Conservation (phyloP, 2,329 filamentous ascomycete species). For the Colletotrichum limetticola region DNA sequence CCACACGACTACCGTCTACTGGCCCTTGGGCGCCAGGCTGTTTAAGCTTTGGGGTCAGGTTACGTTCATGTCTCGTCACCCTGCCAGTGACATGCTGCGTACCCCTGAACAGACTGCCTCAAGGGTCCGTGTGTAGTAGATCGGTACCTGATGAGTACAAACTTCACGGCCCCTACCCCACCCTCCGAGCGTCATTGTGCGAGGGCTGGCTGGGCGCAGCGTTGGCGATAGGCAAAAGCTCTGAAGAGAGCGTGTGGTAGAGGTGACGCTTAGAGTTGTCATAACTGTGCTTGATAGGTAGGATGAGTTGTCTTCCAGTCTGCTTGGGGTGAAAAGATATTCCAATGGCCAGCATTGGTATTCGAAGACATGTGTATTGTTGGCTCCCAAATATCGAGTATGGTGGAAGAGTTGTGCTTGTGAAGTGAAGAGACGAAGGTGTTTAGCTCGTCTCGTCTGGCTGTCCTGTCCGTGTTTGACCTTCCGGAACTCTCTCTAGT, state of each 20-base stretch:
- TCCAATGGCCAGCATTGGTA: too few species aligned
- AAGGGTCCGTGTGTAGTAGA: slow-evolving; percentile 11
- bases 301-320: not conserved
- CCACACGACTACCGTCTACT: not conserved
- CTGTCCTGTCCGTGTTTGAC: not conserved
- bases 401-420: not conserved
- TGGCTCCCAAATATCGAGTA: too few species aligned
- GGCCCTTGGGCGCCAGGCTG: not conserved
- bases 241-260: not conserved
- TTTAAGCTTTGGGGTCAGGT: slow-evolving; percentile 32
- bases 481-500: slow-evolving; percentile 18
- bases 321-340: too few species aligned
- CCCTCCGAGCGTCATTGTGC: slow-evolving; percentile 27
- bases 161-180: not conserved
- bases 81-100: slow-evolving; percentile 12
- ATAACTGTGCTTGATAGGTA: not conserved
- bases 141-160: slow-evolving; percentile 19
- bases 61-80: slow-evolving; percentile 9
- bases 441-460: not conserved
- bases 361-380: not conserved
- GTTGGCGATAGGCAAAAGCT: not conserved
- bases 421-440: not conserved
- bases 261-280: slow-evolving; percentile 4
- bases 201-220: not conserved
- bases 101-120: not conserved